These are phyloP conservation scores for Leptoxyphium fumago DNA, from an alignment of 2,329 filamentous ascomycete species.

Conservation along the genomic window DNA sequence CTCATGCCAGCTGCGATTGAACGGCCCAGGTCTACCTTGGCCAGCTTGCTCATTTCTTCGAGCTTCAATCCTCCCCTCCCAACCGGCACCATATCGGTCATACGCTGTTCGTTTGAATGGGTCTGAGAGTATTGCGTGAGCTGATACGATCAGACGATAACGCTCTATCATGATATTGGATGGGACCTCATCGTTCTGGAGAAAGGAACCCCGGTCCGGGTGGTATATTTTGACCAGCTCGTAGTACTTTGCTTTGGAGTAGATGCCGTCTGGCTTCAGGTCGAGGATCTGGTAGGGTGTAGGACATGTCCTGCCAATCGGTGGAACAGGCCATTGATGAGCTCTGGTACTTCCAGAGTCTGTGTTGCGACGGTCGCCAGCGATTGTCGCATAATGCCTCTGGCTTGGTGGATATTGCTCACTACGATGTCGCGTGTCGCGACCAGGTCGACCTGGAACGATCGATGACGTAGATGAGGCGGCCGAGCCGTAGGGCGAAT, in stretches of 20 bases:
- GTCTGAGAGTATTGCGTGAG: slow-evolving; percentile 77
- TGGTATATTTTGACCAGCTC: slow-evolving; percentile 93
- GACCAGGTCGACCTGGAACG: slow-evolving; percentile 16
- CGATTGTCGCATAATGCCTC: slow-evolving; percentile 19
- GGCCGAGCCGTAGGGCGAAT: slow-evolving; percentile 10
- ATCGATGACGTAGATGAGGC: slow-evolving; percentile 27
- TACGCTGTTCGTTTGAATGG: slow-evolving; percentile 65
- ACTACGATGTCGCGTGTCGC: slow-evolving; percentile 15
- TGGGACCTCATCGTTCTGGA: slow-evolving; percentile 26
- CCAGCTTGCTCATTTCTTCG: slow-evolving; percentile 5
- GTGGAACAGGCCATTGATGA: slow-evolving; percentile 20
- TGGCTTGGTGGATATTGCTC: slow-evolving; percentile 1
- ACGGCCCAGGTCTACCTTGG: slow-evolving; percentile 17
- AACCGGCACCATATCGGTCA: slow-evolving; percentile 68
- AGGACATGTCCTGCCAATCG: slow-evolving; percentile 32
- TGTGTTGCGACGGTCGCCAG: slow-evolving; percentile 10
- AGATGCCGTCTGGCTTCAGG: slow-evolving; percentile 45
- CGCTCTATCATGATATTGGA: slow-evolving; percentile 57
- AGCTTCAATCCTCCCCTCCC: slow-evolving; percentile 40
- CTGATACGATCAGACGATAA: slow-evolving; percentile 76
- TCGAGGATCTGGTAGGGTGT: slow-evolving; percentile 87
- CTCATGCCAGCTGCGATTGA: slow-evolving; percentile 15
- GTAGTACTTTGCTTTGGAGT: slow-evolving; percentile 75
- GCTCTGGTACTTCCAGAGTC: slow-evolving; percentile 12
- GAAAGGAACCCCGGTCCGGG: slow-evolving; percentile 46